phyloP scores from a whole-genome alignment of 345 rosid genomes.

The Arabis alpina region DNA sequence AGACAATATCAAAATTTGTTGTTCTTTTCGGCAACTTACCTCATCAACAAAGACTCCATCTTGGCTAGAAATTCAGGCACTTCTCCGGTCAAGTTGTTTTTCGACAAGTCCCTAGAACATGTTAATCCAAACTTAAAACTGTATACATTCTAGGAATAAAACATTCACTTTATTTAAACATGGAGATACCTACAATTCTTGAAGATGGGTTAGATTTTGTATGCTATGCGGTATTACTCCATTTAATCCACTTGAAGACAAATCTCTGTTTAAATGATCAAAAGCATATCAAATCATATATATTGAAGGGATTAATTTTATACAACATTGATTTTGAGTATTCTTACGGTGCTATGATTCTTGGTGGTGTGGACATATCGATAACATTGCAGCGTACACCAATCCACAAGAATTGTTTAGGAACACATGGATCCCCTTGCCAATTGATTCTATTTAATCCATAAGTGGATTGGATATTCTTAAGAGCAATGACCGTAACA shows the following conservation, averaged over 20 bases:
- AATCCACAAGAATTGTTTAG: slow-evolving; percentile 28
- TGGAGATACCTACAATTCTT: slow-evolving; percentile 47
- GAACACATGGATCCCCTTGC: slow-evolving; percentile 53
- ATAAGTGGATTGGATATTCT: slow-evolving; percentile 42
- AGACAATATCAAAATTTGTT: background rate
- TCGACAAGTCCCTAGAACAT: slow-evolving; percentile 12
- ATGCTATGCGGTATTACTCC: slow-evolving; percentile 41
- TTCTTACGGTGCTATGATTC: slow-evolving; percentile 32
- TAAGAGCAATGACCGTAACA: slow-evolving; percentile 42
- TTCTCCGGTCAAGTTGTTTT: slow-evolving; percentile 12
- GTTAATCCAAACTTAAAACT: too few species aligned
- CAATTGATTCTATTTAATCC: slow-evolving; percentile 30
- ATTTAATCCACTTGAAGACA: slow-evolving; percentile 47
- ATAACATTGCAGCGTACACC: slow-evolving; percentile 44
- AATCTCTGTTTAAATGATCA: slow-evolving; percentile 37
- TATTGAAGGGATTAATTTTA: background rate
- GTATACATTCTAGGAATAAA: too few species aligned
- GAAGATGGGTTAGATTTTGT: slow-evolving; percentile 38
- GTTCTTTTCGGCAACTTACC: background rate
- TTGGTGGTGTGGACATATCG: slow-evolving; percentile 24
- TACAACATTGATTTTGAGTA: background rate
- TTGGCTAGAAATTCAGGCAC: slow-evolving; percentile 17
- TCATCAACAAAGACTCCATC: background rate
- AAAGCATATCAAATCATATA: background rate
- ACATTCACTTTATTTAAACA: too few species aligned